Conservation (phyloP, 805 yeast species). For the Sugiyamaella americana region DNA sequence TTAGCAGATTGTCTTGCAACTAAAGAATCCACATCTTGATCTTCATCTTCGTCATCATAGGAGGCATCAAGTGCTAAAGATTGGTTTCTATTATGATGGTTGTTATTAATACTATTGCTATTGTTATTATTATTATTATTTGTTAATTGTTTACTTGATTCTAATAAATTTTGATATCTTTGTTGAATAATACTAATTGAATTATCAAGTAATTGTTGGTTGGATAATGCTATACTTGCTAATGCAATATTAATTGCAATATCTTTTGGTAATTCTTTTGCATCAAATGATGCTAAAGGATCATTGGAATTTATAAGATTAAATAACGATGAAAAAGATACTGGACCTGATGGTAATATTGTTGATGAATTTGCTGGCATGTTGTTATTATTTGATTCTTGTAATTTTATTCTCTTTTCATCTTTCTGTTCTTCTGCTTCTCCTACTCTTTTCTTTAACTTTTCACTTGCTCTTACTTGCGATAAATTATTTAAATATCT, state of each 20-base stretch:
- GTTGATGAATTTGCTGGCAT: constrained; percentile 13
- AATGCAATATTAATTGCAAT: constrained; percentile 59
- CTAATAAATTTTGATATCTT: constrained; percentile 50
- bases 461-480: constrained; percentile 26
- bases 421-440: not conserved
- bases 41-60: constrained; percentile 32
- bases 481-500: constrained; percentile 27
- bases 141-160: constrained; percentile 1
- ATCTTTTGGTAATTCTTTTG: constrained; percentile 58
- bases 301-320: constrained; percentile 57
- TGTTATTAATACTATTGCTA: not conserved
- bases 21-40: constrained; percentile 22
- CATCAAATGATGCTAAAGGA: constrained; percentile 62
- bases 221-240: constrained; percentile 55
- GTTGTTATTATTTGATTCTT: not conserved
- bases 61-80: constrained; percentile 25
- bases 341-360: constrained; percentile 23
- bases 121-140: not conserved
- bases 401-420: constrained; percentile 3
- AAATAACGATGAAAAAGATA: constrained; percentile 55
- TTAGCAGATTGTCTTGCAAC: constrained; percentile 6
- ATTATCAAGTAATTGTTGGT: constrained; percentile 47
- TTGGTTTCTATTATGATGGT: not conserved
- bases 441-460: constrained; percentile 24
- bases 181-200: constrained; percentile 66